Evolutionary conservation across 805 yeast genomes (phyloP).

Genomic region (Ogataea polymorpha): DNA sequence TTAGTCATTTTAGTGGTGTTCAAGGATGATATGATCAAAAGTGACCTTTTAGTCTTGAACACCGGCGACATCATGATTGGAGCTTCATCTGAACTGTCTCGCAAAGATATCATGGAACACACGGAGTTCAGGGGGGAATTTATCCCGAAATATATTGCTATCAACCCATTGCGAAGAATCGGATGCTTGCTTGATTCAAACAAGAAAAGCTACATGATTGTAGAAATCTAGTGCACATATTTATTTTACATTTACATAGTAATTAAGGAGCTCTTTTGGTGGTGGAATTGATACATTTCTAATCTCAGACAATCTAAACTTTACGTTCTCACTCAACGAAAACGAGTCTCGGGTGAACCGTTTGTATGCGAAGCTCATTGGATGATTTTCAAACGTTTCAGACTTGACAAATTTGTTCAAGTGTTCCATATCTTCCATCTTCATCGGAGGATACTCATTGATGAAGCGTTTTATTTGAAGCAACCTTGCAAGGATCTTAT

Average conservation of each 20-base stretch:
- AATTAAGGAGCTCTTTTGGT: slow-evolving; percentile 9
- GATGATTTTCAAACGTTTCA: slow-evolving; percentile 1
- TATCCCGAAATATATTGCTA: slow-evolving; percentile 33
- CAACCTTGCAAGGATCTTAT: slow-evolving; percentile 16
- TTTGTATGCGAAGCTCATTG: slow-evolving; percentile 14
- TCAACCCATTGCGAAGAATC: slow-evolving; percentile 30
- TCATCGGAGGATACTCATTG: slow-evolving; percentile 17
- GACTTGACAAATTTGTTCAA: slow-evolving; percentile 12
- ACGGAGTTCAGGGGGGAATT: slow-evolving; percentile 12
- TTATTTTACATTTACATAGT: slow-evolving; percentile 8
- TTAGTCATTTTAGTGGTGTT: slow-evolving; percentile 11
- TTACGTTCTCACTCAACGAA: slow-evolving; percentile 16
- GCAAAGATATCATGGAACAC: slow-evolving; percentile 5
- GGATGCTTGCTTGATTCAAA: slow-evolving; percentile 42
- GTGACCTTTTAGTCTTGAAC: slow-evolving; percentile 3
- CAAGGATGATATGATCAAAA: neutral
- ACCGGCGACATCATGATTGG: neutral
- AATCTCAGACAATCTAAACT: slow-evolving; percentile 9
- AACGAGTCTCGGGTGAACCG: slow-evolving; percentile 14
- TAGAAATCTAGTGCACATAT: slow-evolving; percentile 21
- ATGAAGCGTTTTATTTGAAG: slow-evolving; percentile 14
- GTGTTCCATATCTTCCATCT: slow-evolving; percentile 15
- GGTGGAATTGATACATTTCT: slow-evolving; percentile 9
- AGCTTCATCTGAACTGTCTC: neutral
- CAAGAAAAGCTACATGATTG: slow-evolving; percentile 38